These are phyloP conservation scores for Coemansia biformis DNA, from an alignment of 192 early-diverging fungal species.

Conservation along the genomic window DNA sequence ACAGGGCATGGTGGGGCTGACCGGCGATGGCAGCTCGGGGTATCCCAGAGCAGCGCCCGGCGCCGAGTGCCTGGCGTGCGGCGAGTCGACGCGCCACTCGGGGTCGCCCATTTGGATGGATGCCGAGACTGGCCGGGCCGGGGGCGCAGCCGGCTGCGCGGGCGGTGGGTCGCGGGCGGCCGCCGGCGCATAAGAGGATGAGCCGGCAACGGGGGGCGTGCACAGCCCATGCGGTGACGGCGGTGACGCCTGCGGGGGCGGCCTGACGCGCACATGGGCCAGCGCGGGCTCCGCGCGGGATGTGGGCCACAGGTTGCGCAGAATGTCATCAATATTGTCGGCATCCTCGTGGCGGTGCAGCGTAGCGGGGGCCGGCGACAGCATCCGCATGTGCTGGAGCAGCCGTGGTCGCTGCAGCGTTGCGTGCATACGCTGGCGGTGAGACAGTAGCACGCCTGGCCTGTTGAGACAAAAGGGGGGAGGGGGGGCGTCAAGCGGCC, in stretches of 20 bases:
- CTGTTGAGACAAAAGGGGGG: too few relatives aligned
- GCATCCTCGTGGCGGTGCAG: slow-evolving; percentile 15
- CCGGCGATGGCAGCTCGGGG: slow-evolving; percentile 26
- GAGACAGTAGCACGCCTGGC: too few relatives aligned
- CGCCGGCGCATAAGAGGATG: slow-evolving; percentile 5
- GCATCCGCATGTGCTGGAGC: slow-evolving; percentile 12
- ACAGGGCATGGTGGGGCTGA: slow-evolving; percentile 17
- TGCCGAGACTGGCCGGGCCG: slow-evolving; percentile 17
- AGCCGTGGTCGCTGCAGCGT: slow-evolving; percentile 18
- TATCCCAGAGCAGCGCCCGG: too few relatives aligned
- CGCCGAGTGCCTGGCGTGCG: too few relatives aligned
- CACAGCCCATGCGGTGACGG: slow-evolving; percentile 7
- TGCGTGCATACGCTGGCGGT: slow-evolving; percentile 39
- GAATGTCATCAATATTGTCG: slow-evolving; percentile 50
- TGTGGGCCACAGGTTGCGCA: slow-evolving; percentile 45
- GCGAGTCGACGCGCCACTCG: slow-evolving; percentile 49
- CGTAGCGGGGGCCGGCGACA: neutral
- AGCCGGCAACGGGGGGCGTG: slow-evolving; percentile 35
- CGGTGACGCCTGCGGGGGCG: neutral
- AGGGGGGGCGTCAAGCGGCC: too few relatives aligned
- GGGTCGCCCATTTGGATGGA: slow-evolving; percentile 50
- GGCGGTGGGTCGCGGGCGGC: neutral
- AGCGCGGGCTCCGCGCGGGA: neutral
- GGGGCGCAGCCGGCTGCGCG: slow-evolving; percentile 5
- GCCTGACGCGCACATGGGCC: too few relatives aligned